Conservation (phyloP, 1,284 basidiomycete genomes). For the Heterobasidion irregulare region DNA sequence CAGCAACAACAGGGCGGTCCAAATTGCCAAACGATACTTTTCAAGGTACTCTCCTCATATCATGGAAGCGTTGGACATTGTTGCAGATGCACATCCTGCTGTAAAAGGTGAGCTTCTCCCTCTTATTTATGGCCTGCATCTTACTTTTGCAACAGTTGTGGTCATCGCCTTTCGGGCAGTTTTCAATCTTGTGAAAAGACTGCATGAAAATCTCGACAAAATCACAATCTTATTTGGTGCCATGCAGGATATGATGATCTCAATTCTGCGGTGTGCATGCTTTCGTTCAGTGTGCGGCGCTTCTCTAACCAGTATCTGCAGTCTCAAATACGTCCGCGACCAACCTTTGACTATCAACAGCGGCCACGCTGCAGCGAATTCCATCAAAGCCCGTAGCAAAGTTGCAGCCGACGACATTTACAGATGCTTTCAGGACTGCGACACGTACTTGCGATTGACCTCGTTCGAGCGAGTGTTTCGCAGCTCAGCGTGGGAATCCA, state of each 20-base stretch:
- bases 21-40: too few relatives aligned
- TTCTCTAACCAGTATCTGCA: too few relatives aligned
- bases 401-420: slow-evolving; percentile 21
- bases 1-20: too few relatives aligned
- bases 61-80: too few relatives aligned
- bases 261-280: neutral
- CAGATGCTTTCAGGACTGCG: slow-evolving; percentile 22
- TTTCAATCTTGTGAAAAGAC: neutral
- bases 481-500: slow-evolving; percentile 26
- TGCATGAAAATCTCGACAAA: neutral
- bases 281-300: too few relatives aligned
- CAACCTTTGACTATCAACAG: too few relatives aligned
- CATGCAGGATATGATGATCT: neutral
- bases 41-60: too few relatives aligned
- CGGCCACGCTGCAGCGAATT: neutral
- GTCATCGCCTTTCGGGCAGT: neutral
- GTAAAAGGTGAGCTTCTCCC: neutral
- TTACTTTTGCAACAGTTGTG: neutral
- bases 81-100: too few relatives aligned
- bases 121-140: neutral
- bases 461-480: slow-evolving; percentile 28
- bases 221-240: neutral
- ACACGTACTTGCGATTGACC: slow-evolving; percentile 21
- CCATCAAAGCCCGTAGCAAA: neutral
- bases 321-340: too few relatives aligned